Conservation (phyloP, 257 asterid species). For the Fraxinus americana region DNA sequence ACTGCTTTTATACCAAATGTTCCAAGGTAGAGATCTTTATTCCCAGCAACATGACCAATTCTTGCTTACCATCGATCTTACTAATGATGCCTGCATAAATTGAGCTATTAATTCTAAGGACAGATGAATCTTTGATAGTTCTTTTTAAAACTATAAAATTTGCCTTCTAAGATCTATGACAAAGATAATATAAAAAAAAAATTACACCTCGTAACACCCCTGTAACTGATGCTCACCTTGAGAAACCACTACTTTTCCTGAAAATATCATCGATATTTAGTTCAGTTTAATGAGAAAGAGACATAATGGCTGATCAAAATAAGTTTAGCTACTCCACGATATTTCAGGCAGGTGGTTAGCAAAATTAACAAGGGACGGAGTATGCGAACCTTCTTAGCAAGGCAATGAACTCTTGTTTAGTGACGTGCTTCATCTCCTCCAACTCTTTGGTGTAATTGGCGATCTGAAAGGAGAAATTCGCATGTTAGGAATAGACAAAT, state of each 20-base stretch:
- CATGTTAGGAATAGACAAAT: background rate
- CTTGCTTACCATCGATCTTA: constrained; percentile 99
- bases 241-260: constrained; percentile 94
- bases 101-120: background rate
- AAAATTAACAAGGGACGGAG: background rate
- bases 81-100: constrained; percentile 82
- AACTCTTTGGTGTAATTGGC: constrained; percentile 67
- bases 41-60: constrained; percentile 95
- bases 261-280: background rate
- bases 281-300: too few relatives aligned
- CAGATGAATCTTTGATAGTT: background rate
- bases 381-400: constrained; percentile 69
- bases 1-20: constrained; percentile 59
- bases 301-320: too few relatives aligned
- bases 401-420: constrained; percentile 91
- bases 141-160: background rate
- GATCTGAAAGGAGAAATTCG: constrained; percentile 37
- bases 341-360: too few relatives aligned
- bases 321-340: too few relatives aligned
- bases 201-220: constrained; percentile 84
- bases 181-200: background rate
- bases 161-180: background rate
- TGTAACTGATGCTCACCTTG: constrained; percentile 88
- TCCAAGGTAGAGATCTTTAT: constrained; percentile 91
- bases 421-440: constrained; percentile 80